Conservation (phyloP, 805 yeast species). For the Ogataea neopini region DNA sequence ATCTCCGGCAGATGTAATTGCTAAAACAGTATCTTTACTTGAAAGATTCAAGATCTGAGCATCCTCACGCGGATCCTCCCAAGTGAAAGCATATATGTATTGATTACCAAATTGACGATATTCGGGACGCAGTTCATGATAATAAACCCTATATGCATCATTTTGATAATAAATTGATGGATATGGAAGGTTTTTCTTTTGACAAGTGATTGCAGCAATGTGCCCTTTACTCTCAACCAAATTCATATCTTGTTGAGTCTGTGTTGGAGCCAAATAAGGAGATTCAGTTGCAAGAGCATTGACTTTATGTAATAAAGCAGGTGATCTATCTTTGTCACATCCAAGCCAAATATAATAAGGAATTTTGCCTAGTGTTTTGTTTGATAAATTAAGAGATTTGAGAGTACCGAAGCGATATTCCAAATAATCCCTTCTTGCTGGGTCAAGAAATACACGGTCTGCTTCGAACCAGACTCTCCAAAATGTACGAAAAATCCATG, state of each 20-base stretch:
- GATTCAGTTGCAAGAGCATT: slow-evolving; percentile 79
- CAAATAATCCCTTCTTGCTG: slow-evolving; percentile 78
- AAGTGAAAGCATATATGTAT: slow-evolving; percentile 83
- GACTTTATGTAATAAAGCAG: slow-evolving; percentile 51
- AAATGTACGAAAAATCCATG: slow-evolving; percentile 76
- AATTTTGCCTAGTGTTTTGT: slow-evolving; percentile 65
- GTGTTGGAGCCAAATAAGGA: slow-evolving; percentile 71
- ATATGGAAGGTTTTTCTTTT: slow-evolving; percentile 66
- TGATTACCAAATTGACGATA: slow-evolving; percentile 74
- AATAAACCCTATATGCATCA: slow-evolving; percentile 78
- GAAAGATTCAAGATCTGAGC: slow-evolving; percentile 60
- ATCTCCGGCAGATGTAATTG: slow-evolving; percentile 87
- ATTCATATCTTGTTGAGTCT: slow-evolving; percentile 27
- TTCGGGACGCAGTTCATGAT: slow-evolving; percentile 66
- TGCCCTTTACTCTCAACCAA: slow-evolving; percentile 64
- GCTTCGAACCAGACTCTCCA: slow-evolving; percentile 90
- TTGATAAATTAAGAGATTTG: slow-evolving; percentile 69
- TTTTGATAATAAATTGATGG: slow-evolving; percentile 80
- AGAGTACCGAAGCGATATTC: slow-evolving; percentile 83
- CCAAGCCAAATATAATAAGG: slow-evolving; percentile 88
- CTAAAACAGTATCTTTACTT: slow-evolving; percentile 69
- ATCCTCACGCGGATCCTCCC: slow-evolving; percentile 91
- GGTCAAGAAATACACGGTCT: slow-evolving; percentile 76
- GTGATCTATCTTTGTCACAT: slow-evolving; percentile 57
- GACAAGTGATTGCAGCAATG: slow-evolving; percentile 69